A percentile compares a stretch with the other conserved stretches of the same genome.
These are phyloP conservation scores for Cladosporium sp. DNA, from an alignment of 2,329 filamentous ascomycete species.

Conservation along the genomic window DNA sequence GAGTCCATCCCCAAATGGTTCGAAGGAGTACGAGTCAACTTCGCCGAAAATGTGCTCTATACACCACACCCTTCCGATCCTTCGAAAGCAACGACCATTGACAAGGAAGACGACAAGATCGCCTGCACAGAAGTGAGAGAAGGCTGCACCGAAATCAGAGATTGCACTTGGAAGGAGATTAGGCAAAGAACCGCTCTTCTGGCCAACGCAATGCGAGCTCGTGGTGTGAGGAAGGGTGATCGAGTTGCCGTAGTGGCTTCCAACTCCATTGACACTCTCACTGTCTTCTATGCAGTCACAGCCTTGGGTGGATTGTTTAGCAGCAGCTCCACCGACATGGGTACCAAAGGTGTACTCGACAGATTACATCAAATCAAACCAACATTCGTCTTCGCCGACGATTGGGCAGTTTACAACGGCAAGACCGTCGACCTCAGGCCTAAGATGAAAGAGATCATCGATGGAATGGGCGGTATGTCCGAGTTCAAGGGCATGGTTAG, in stretches of 20 bases:
- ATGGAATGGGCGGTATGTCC: constrained; percentile 56
- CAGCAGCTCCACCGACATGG: constrained; percentile 78
- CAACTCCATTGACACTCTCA: constrained; percentile 70
- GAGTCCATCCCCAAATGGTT: constrained; percentile 75
- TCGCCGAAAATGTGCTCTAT: constrained; percentile 76
- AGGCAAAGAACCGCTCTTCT: constrained; percentile 56
- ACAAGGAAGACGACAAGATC: constrained; percentile 68
- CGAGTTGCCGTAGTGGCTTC: constrained; percentile 70
- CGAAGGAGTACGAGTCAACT: constrained; percentile 68
- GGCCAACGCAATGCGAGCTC: constrained; percentile 61
- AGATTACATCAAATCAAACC: constrained; percentile 70
- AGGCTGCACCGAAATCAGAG: constrained; percentile 49
- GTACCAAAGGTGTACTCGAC: constrained; percentile 71
- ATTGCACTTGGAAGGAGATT: constrained; percentile 66
- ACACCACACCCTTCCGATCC: constrained; percentile 41
- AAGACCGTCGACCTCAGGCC: constrained; percentile 65
- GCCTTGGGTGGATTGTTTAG: constrained; percentile 73
- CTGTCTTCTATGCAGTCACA: constrained; percentile 65
- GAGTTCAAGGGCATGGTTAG: constrained; percentile 63
- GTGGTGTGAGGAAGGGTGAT: constrained; percentile 67
- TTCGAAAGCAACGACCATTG: constrained; percentile 46
- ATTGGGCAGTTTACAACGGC: constrained; percentile 74
- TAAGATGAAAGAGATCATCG: constrained; percentile 66
- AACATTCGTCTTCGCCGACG: constrained; percentile 78
- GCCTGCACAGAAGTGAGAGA: constrained; percentile 71